Evolutionary conservation across 2,329 filamentous ascomycete species (phyloP), one percentile per base, ranked within the genome.

Genomic region (Penicillium psychrosexuale): DNA sequence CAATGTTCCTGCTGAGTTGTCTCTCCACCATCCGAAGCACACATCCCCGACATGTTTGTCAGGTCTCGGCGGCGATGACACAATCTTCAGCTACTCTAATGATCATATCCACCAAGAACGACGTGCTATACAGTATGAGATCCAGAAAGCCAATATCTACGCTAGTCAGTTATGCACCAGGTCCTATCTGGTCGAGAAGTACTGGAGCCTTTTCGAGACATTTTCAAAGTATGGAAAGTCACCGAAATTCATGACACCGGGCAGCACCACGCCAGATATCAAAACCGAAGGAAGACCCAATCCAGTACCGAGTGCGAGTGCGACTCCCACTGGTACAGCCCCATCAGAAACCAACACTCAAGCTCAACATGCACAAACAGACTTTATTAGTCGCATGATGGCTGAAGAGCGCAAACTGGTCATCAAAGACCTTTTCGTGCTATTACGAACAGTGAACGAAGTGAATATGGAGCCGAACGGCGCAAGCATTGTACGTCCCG

Each of bases 71-170:
- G 54, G 55, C 51, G 59, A 62, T 39, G 62, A 62, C 5, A 57
- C 61, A 8, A 44, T 64, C 1, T 64, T 61, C 30, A 58, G 53
- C 30, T 65, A 64, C 0, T 76, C 73, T 0, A 61, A 65, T 36
- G 66, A 67, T 15, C 59, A 63, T 11, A 60, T 62, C 9, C 37
- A 62, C 15, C 63, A 59, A 19, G 63, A 69, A 47, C 66, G 66
- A 28, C 71, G 69, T 11, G 61, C 66, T 5, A 75, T 91, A 5
- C 90, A 94, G 68, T 91, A 87, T 61, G 91, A 96, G 73, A 94
- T 96, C 30, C 91, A 96, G 70, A 96, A 95, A 69, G 89, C 90
- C 7, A 96, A 96, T 70, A 89, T 96, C 37, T 91, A 93, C 67
- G 85, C 87, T 2, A 93, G 88, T 6, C 88, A 91, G 65, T 78